Base-by-base conservation (phyloP, 73 alveolate genomes). In the Paramecium sexaurelia region DNA sequence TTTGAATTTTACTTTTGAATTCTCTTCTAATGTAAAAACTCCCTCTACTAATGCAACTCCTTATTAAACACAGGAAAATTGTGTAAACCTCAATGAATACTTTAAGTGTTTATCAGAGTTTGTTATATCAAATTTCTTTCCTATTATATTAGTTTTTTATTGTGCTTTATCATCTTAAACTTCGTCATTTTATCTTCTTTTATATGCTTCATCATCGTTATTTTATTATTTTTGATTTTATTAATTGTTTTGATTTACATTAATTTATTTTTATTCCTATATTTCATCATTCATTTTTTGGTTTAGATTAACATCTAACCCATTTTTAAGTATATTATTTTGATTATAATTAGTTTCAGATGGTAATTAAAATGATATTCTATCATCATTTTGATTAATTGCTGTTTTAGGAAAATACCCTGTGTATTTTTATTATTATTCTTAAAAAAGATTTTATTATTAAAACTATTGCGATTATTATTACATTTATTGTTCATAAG, bases 61-160 rank as follows among this genome's bases (percentile, higher is more conserved):
- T 29, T 29, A 61, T 61, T 61, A 61, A 10, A 11, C 3, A 32
- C 83, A 61, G 7, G 47, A 61, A 8, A 1, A 61, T 32, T 29
- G 13, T 29, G 83, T 29, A 3, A 61, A 61, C 11, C 83, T 61
- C 45, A 1, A 61, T 61, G 27, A 26, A 61, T 61, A 61, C n/a
- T 61, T 61, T 61, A 61, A 26, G 27, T 61, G 83, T 61, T 61
- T 61, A 61, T 61, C 83, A 22, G 83, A 61, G 7, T 61, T 61
- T 6, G 83, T 61, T 26, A 61, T 26, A 61, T 61, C 83, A 13
- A 61, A 61, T 24, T 61, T 61, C 47, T 61, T 61, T 11, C 83
- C 83, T 1, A 32, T 24, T 0, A 61, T 26, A 26, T 26, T 29
- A 1, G 2, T 61, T 61, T 27, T 61, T 6, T 61, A 24, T 5